phyloP scores from a whole-genome alignment of 1,284 basidiomycete species.

The Mrakiaceae sp. region DNA sequence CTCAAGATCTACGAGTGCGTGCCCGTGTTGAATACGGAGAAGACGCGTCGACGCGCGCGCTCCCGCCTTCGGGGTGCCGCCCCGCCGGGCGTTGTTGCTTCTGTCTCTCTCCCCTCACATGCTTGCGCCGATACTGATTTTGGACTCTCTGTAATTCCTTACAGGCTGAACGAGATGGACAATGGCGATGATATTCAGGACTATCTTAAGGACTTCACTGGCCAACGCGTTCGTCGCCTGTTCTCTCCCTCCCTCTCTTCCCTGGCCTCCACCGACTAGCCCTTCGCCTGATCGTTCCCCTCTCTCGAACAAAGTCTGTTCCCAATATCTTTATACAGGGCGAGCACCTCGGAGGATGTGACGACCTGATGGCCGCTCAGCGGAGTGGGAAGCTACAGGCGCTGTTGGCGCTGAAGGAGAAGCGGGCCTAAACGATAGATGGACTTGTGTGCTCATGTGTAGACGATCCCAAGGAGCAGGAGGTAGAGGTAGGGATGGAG shows the following conservation, averaged over 20 bases:
- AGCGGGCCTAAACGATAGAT: too few relatives aligned
- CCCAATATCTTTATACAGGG: constrained; percentile 13
- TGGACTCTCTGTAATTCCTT: too few relatives aligned
- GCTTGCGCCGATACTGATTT: background rate
- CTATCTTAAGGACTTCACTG: background rate
- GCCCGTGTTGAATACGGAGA: too few relatives aligned
- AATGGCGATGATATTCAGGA: constrained; percentile 9
- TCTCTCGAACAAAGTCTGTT: background rate
- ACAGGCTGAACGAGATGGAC: constrained; percentile 8
- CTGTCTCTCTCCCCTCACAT: background rate
- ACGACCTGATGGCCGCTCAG: constrained; percentile 4
- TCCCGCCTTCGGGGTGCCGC: background rate
- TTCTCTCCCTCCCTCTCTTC: background rate
- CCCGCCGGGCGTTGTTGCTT: background rate
- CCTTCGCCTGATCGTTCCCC: background rate
- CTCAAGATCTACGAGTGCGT: constrained; percentile 6
- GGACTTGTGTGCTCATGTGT: too few relatives aligned
- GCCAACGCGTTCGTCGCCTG: background rate
- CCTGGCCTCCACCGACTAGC: background rate
- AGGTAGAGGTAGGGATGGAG: too few relatives aligned
- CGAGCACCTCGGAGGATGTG: constrained; percentile 3
- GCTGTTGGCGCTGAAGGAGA: background rate
- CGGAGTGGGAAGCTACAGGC: background rate
- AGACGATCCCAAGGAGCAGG: too few relatives aligned
- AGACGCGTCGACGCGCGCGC: too few relatives aligned